A percentile compares a stretch with the other conserved stretches of the same genome.
Conservation (phyloP, 2,329 filamentous ascomycete genomes). For the Nigrospora oryzae region DNA sequence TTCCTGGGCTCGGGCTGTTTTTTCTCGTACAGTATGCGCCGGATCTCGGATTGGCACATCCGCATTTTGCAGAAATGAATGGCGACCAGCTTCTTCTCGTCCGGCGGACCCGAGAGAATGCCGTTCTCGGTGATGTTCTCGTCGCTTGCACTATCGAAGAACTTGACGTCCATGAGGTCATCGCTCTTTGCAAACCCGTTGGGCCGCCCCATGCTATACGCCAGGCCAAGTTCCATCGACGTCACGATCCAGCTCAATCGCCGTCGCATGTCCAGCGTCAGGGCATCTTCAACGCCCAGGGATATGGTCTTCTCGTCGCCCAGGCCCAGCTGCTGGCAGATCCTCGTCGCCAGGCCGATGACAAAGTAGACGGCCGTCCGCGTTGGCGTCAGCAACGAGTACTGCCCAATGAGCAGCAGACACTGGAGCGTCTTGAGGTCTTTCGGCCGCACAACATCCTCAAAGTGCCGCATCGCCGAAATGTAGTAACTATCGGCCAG, state of each 20-base stretch:
- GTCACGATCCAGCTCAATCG: constrained; percentile 82
- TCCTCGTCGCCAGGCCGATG: constrained; percentile 75
- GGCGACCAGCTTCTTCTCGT: constrained; percentile 77
- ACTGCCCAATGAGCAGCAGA: constrained; percentile 77
- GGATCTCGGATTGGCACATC: constrained; percentile 77
- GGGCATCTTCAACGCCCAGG: constrained; percentile 53
- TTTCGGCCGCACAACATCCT: constrained; percentile 78
- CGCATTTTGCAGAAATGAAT: constrained; percentile 95
- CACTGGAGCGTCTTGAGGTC: constrained; percentile 88
- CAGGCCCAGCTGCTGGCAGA: constrained; percentile 83
- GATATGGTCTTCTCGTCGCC: constrained; percentile 84
- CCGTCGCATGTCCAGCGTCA: constrained; percentile 83
- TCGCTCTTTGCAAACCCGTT: constrained; percentile 75
- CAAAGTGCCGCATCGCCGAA: constrained; percentile 76
- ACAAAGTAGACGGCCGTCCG: constrained; percentile 90
- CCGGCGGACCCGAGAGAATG: constrained; percentile 62
- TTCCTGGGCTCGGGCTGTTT: constrained; percentile 68
- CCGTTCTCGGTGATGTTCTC: constrained; percentile 71
- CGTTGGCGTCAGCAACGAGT: constrained; percentile 87
- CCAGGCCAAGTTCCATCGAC: constrained; percentile 81
- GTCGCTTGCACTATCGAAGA: constrained; percentile 77
- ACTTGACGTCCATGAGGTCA: constrained; percentile 77
- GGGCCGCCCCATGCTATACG: constrained; percentile 81
- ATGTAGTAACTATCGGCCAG: constrained; percentile 93
- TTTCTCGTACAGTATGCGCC: constrained; percentile 76